Percentiles rank a stretch among this genome's conserved stretches.
Evolutionary conservation across 2,329 filamentous ascomycete genomes (phyloP).

Genomic region (Colletotrichum lini): DNA sequence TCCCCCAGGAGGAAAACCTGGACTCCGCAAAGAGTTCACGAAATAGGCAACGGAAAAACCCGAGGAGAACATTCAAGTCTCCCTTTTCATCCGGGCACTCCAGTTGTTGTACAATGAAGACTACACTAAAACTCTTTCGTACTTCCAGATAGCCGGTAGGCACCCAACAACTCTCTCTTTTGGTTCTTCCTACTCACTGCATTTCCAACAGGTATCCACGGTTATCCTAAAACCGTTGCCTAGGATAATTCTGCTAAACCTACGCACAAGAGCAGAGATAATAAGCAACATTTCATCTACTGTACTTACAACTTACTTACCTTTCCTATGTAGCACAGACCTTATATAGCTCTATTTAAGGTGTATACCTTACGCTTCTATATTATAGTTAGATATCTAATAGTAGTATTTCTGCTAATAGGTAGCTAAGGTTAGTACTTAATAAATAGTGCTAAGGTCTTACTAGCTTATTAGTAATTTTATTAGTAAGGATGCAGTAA

Average conservation of each 20-base stretch:
- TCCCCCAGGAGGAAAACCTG: neutral
- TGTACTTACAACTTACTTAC: constrained; percentile 73
- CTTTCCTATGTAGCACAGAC: constrained; percentile 77
- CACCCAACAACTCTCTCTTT: neutral
- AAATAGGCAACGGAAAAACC: neutral
- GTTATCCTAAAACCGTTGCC: neutral
- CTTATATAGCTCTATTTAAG: constrained; percentile 74
- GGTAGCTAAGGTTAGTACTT: no score
- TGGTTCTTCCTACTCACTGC: neutral
- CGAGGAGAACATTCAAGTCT: neutral
- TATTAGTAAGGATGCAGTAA: no score
- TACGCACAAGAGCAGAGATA: neutral
- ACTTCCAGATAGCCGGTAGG: neutral
- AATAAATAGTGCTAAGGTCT: no score
- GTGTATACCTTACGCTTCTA: no score
- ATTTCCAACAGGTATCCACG: neutral
- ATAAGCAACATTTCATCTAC: constrained; percentile 53
- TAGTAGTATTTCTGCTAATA: no score
- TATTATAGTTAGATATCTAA: no score
- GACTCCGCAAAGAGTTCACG: neutral
- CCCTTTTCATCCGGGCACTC: neutral
- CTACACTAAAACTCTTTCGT: constrained; percentile 1
- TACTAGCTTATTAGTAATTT: no score
- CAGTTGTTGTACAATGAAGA: neutral
- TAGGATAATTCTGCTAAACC: neutral